phyloP scores from a whole-genome alignment of 352 stramenopile genomes.

The Peronospora tabacina region DNA sequence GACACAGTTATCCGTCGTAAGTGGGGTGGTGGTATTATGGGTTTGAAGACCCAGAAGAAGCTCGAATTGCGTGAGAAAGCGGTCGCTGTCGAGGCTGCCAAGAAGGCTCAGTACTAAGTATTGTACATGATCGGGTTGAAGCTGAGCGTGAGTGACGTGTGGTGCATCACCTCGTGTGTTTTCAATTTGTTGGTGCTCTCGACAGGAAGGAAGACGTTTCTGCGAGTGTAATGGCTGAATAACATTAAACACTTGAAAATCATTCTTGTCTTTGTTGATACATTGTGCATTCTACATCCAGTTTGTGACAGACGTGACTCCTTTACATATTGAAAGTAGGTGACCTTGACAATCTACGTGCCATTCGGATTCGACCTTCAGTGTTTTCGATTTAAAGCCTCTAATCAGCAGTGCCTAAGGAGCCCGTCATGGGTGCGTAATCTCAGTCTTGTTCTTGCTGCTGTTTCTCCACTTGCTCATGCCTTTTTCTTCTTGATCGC shows the following conservation, averaged over 20 bases:
- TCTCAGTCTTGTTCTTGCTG: background rate
- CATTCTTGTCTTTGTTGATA: background rate
- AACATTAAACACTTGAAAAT: constrained; percentile 24
- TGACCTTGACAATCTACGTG: background rate
- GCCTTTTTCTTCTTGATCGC: background rate
- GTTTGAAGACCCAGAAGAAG: constrained; percentile 99
- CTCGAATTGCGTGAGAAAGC: constrained; percentile 97
- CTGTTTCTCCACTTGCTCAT: background rate
- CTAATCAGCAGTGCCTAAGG: too few species aligned
- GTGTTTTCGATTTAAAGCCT: too few species aligned
- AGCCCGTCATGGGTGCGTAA: constrained; percentile 4
- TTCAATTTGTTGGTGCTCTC: constrained; percentile 24
- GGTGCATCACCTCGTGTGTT: constrained; percentile 10
- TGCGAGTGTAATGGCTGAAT: constrained; percentile 38
- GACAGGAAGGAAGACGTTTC: constrained; percentile 15
- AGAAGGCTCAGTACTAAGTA: constrained; percentile 95
- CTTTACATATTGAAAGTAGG: too few species aligned
- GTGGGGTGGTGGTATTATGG: constrained; percentile 99
- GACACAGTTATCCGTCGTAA: constrained; percentile 88
- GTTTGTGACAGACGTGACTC: too few species aligned
- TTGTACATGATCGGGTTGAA: constrained; percentile 9
- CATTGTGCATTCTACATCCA: too few species aligned
- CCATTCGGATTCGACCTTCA: too few species aligned
- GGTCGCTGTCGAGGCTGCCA: constrained; percentile 95
- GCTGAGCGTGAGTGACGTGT: constrained; percentile 9